phyloP scores from a whole-genome alignment of 192 early-diverging fungal genomes.

The Paraglomus occultum region DNA sequence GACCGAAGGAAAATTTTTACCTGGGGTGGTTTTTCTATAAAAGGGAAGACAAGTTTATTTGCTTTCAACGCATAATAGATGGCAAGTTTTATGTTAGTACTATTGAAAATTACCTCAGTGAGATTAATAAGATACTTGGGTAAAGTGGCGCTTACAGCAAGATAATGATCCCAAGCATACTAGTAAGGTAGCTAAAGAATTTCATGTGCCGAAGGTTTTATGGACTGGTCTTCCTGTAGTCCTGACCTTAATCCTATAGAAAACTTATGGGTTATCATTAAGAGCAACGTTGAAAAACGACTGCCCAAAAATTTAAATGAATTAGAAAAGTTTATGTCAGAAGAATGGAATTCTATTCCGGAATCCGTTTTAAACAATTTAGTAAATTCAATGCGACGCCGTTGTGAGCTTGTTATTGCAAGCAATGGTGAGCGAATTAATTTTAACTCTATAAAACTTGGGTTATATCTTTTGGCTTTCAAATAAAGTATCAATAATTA shows the following conservation, averaged over 20 bases:
- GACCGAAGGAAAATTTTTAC: constrained; percentile 12
- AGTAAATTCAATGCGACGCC: too few relatives aligned
- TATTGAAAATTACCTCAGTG: background rate
- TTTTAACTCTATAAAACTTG: too few relatives aligned
- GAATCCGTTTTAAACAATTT: too few relatives aligned
- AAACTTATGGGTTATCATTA: background rate
- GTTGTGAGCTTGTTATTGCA: too few relatives aligned
- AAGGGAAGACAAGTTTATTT: constrained; percentile 14
- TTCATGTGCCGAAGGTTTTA: constrained; percentile 1
- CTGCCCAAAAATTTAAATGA: too few relatives aligned
- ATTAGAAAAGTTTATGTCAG: too few relatives aligned
- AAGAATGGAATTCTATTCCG: too few relatives aligned
- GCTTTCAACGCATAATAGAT: constrained; percentile 9
- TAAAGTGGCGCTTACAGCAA: background rate
- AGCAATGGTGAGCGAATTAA: too few relatives aligned
- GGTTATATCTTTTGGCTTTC: too few relatives aligned
- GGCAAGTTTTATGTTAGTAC: constrained; percentile 19
- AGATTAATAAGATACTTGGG: constrained; percentile 8
- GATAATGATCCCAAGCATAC: constrained; percentile 21
- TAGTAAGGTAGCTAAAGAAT: constrained; percentile 2
- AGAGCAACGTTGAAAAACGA: constrained; percentile 12
- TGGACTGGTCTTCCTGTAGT: constrained; percentile 13
- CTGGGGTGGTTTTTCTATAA: constrained; percentile 14
- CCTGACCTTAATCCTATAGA: background rate
- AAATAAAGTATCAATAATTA: too few relatives aligned